phyloP scores from a whole-genome alignment of 139 green algal genomes.

The Chlorella vulgaris region DNA sequence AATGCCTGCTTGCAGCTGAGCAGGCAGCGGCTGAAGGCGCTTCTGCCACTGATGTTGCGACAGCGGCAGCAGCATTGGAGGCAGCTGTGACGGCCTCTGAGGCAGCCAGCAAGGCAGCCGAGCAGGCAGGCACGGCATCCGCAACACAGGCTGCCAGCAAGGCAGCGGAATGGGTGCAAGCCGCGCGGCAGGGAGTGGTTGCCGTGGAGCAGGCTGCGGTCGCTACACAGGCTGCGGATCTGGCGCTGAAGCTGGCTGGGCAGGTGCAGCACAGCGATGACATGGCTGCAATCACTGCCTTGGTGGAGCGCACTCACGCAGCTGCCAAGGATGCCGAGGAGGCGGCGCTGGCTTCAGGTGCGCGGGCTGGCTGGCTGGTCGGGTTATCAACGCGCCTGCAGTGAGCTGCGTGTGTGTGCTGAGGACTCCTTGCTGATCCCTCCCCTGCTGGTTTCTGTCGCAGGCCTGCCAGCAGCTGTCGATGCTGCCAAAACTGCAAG shows the following conservation, averaged over 20 bases:
- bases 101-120: background rate
- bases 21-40: background rate
- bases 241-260: slow-evolving; percentile 3
- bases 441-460: background rate
- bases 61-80: background rate
- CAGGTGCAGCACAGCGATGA: background rate
- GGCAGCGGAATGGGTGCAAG: background rate
- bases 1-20: background rate
- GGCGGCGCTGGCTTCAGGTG: background rate
- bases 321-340: background rate
- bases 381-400: too few relatives aligned
- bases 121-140: slow-evolving; percentile 5
- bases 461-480: slow-evolving; percentile 8
- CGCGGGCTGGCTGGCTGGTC: background rate
- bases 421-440: background rate
- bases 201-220: background rate
- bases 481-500: too few relatives aligned
- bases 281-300: background rate
- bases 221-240: background rate
- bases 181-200: background rate
- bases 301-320: background rate
- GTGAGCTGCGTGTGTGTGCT: too few relatives aligned
- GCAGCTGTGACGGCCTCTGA: background rate
- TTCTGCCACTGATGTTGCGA: background rate
- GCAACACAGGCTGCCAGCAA: background rate